Evolutionary conservation across 768 basidiomycete species (phyloP), one percentile per base, ranked within the genome.

Genomic region (Phylloporus arenicola): DNA sequence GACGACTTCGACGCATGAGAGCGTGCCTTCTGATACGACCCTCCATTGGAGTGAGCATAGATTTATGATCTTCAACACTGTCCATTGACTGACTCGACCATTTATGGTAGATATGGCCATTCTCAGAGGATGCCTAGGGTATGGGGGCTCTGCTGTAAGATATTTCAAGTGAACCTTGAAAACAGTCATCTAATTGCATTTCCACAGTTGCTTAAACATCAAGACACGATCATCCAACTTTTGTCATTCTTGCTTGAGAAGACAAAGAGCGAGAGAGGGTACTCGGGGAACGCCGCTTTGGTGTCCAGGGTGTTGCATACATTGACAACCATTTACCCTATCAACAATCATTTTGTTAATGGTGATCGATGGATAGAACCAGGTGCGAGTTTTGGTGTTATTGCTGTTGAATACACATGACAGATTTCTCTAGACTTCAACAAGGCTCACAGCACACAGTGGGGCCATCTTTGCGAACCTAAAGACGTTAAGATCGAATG

Each of bases 191-290:
- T 57, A 48, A 55, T 5, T 9, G 16, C 16, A 13, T 25, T 49
- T 44, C 37, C n/a, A 10, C 53, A 88, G 90, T 66, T 92, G 25
- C 70, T 94, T 25, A 77, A 80, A 53, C 76, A 93, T 67, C 85
- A 81, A 64, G 67, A 75, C 14, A 73, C 83, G 25, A 73, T 95
- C 35, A 66, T 92, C 11, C 70, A 72, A 10, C 70, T 95, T 13
- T 56, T 94, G 35, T 64, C 68, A 0, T 67, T 86, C 40, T 78
- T 95, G 16, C 73, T 87, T 16, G 85, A 91, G 37, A 86, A 83
- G 60, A 86, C 88, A 7, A 86, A 87, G 70, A 86, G 82, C 56
- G 93, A 98, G 72, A 82, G 92, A 51, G 91, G 92, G 10, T 97
- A 90, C 65, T 82, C 80, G 27, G 81, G 85, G 45, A 83, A 85